Evolutionary conservation across 2,329 filamentous ascomycete genomes (phyloP), one percentile per base, ranked within the genome.

Genomic region (Passalora sequoiae): DNA sequence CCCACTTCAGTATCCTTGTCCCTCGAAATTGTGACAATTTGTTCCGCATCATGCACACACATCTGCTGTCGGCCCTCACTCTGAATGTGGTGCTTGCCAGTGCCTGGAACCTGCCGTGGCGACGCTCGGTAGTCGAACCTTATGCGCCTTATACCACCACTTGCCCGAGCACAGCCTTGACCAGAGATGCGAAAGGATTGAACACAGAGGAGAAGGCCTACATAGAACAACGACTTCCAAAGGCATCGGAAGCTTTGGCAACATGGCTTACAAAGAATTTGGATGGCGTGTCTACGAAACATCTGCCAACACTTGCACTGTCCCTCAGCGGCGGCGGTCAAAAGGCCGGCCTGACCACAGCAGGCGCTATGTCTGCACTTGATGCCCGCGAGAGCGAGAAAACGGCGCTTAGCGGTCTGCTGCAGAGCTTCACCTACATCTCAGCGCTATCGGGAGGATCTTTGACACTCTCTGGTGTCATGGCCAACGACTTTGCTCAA

Each of bases 281-380:
- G 38, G n/a, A 35, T 8, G 38, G 33, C 6, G 19, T 39, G 20
- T 36, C 38, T 4, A 25, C 33, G 9, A 38, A 37, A 15, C 15
- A 43, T n/a, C n/a, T 47, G 8, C 47, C 47, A 16, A 38, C 16
- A 12, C 30, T 50, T 22, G 47, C 47, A 6, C 20, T 50, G 33
- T 38, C 44, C 6, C 38, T 50, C 22, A 43, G 39, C 25, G 47
- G 47, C 27, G 47, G 47, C 31, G 47, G 47, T n/a, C 30, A 43
- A 3, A 50, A 50, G 13, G 47, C 47, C 7, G 47, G 47, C 13
- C 29, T 50, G 44, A 50, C 44, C 10, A 47, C 43, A 17, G 47
- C 47, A 1, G 47, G 47, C 4, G 44, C 43, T 28, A 39, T 50
- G 25, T 46, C 43, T 27, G 47, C 36, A 24, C 35, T 50, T 4